These are phyloP conservation scores for Pichia exigua DNA, from an alignment of 805 yeast genomes.

Conservation along the genomic window DNA sequence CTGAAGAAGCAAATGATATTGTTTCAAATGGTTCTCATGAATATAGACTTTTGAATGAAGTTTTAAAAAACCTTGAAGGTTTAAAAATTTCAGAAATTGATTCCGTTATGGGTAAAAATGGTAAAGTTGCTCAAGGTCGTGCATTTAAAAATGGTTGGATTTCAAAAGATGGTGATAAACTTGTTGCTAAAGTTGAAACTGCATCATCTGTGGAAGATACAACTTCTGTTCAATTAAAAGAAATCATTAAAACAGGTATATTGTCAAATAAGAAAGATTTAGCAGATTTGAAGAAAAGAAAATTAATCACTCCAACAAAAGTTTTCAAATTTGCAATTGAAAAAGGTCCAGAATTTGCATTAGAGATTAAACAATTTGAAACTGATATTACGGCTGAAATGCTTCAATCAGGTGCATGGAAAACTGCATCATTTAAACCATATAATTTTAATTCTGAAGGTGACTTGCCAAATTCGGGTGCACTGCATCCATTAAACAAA, in stretches of 20 bases:
- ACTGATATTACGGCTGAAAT: constrained; percentile 94
- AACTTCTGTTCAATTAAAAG: constrained; percentile 56
- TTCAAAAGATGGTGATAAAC: constrained; percentile 73
- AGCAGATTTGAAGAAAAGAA: constrained; percentile 88
- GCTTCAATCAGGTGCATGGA: constrained; percentile 79
- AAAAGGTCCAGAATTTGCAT: constrained; percentile 81
- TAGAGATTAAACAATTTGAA: constrained; percentile 71
- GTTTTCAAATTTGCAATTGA: constrained; percentile 63
- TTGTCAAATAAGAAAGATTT: constrained; percentile 55
- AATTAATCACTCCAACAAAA: constrained; percentile 66
- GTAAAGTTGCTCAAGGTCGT: constrained; percentile 91
- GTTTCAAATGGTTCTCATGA: constrained; percentile 85
- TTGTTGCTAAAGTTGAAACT: constrained; percentile 51
- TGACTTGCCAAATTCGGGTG: constrained; percentile 76
- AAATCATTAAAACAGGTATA: constrained; percentile 48
- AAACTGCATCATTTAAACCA: constrained; percentile 78
- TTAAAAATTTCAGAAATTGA: constrained; percentile 72
- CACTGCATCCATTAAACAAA: constrained; percentile 92
- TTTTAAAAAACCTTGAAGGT: constrained; percentile 67
- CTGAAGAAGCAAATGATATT: constrained; percentile 77
- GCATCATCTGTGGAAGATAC: constrained; percentile 50
- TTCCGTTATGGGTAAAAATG: constrained; percentile 68
- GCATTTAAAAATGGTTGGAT: constrained; percentile 99
- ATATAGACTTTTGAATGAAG: constrained; percentile 66
- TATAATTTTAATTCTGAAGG: constrained; percentile 97